A percentile compares a stretch with the other conserved stretches of the same genome.
phyloP scores from a whole-genome alignment of 179 eudicot genomes.

The Carnegiea gigantea region DNA sequence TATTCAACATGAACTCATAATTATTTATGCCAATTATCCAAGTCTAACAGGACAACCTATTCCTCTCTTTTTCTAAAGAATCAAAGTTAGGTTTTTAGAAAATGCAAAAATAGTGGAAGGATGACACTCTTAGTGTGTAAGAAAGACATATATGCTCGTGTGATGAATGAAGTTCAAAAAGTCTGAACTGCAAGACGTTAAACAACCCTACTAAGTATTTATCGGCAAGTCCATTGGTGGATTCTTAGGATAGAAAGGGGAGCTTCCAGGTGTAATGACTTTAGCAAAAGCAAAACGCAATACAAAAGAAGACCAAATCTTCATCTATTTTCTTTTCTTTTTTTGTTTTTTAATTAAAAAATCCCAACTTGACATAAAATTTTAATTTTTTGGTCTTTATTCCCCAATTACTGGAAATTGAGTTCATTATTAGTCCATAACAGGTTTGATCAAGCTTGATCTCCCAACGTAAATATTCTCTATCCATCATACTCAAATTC shows the following conservation, averaged over 20 bases:
- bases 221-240: conserved; percentile 13
- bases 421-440: too few species aligned
- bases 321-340: not conserved
- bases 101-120: not conserved
- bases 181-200: not conserved
- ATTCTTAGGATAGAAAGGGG: conserved; percentile 17
- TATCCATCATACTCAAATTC: too few species aligned
- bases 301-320: conserved; percentile 14
- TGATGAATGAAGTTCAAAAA: not conserved
- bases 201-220: conserved; percentile 11
- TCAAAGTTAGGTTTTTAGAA: not conserved
- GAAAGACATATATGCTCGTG: conserved; percentile 6
- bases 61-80: not conserved
- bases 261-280: conserved; percentile 1
- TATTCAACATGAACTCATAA: too few species aligned
- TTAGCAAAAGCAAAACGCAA: conserved; percentile 17
- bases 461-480: too few species aligned
- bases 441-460: too few species aligned
- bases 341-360: not conserved
- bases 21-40: too few species aligned
- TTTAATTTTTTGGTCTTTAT: too few species aligned
- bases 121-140: not conserved
- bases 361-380: not conserved
- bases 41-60: not conserved
- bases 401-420: too few species aligned